phyloP scores from a whole-genome alignment of 1,284 basidiomycete genomes.

The Tranzscheliella williamsii region DNA sequence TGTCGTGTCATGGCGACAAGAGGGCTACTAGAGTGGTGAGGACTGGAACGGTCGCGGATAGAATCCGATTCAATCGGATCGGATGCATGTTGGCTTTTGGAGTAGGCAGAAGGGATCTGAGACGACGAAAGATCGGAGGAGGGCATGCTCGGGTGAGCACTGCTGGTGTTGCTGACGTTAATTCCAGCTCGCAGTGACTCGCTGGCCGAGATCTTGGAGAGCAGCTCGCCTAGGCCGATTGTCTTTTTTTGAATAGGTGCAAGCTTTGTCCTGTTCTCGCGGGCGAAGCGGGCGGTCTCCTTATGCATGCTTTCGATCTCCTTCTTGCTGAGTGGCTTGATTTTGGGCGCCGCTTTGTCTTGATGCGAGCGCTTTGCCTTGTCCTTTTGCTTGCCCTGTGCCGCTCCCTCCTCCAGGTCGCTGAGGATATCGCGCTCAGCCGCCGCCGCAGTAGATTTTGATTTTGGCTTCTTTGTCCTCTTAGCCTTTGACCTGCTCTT shows the following conservation, averaged over 20 bases:
- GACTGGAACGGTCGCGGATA: slow-evolving; percentile 22
- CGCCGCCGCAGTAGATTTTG: not conserved
- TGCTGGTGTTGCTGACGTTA: not conserved
- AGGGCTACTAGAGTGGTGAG: slow-evolving; percentile 19
- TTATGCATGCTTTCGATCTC: slow-evolving; percentile 51
- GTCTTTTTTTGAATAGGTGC: slow-evolving; percentile 31
- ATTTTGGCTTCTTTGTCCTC: slow-evolving; percentile 5
- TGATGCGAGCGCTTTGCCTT: slow-evolving; percentile 14
- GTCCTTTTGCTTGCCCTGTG: slow-evolving; percentile 10
- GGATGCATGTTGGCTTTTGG: slow-evolving; percentile 29
- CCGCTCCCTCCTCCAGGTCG: slow-evolving; percentile 20
- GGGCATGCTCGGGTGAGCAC: slow-evolving; percentile 1
- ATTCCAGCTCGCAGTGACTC: slow-evolving; percentile 4
- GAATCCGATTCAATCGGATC: slow-evolving; percentile 40
- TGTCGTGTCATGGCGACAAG: slow-evolving; percentile 20
- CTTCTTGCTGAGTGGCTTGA: slow-evolving; percentile 47
- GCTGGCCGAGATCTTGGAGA: slow-evolving; percentile 35
- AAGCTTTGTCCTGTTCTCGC: slow-evolving; percentile 37
- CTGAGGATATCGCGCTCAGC: slow-evolving; percentile 22
- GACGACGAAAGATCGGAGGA: slow-evolving; percentile 23
- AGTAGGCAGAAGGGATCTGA: slow-evolving; percentile 29
- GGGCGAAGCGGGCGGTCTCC: slow-evolving; percentile 44
- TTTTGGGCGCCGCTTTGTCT: slow-evolving; percentile 15
- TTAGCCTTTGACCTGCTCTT: slow-evolving; percentile 1
- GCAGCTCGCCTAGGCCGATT: slow-evolving; percentile 41